Evolutionary conservation across 1,139 yeast genomes (phyloP).

Genomic region (Geotrichum armillariae): DNA sequence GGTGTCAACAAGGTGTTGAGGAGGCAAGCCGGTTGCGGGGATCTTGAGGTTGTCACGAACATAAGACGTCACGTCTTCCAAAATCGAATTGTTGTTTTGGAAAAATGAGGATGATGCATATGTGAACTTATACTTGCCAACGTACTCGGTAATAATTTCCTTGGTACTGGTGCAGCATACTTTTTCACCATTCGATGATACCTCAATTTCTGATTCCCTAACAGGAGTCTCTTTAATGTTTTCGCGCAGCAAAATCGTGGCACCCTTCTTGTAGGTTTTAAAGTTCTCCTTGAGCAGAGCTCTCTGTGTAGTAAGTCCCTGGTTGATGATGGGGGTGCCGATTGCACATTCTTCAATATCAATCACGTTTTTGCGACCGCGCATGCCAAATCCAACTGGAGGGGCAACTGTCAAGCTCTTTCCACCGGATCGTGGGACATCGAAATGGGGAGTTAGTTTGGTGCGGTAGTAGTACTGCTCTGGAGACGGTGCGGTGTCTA

Average conservation of each 20-base stretch:
- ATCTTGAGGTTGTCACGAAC: constrained; percentile 69
- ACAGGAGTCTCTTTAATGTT: constrained; percentile 44
- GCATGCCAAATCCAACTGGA: constrained; percentile 81
- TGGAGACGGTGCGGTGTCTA: constrained; percentile 77
- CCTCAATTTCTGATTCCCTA: constrained; percentile 35
- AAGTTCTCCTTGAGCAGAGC: constrained; percentile 50
- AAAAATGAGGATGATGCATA: constrained; percentile 94
- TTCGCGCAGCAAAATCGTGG: constrained; percentile 83
- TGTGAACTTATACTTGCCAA: constrained; percentile 69
- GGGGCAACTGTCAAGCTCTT: constrained; percentile 52
- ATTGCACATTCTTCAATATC: constrained; percentile 94
- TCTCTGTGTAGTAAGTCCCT: constrained; percentile 75
- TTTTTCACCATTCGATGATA: constrained; percentile 26
- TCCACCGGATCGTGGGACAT: constrained; percentile 59
- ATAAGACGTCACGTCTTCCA: constrained; percentile 77
- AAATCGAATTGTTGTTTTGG: constrained; percentile 90
- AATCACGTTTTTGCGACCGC: constrained; percentile 74
- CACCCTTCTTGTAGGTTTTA: constrained; percentile 69
- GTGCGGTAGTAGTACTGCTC: constrained; percentile 77
- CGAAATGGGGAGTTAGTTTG: constrained; percentile 93
- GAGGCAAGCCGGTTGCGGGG: constrained; percentile 42
- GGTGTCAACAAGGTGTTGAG: constrained; percentile 82
- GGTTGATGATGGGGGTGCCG: constrained; percentile 77
- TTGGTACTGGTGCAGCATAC: constrained; percentile 64
- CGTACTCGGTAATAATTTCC: constrained; percentile 76